Conservation (phyloP, 306 rosid species). For the Cucumis melo region DNA sequence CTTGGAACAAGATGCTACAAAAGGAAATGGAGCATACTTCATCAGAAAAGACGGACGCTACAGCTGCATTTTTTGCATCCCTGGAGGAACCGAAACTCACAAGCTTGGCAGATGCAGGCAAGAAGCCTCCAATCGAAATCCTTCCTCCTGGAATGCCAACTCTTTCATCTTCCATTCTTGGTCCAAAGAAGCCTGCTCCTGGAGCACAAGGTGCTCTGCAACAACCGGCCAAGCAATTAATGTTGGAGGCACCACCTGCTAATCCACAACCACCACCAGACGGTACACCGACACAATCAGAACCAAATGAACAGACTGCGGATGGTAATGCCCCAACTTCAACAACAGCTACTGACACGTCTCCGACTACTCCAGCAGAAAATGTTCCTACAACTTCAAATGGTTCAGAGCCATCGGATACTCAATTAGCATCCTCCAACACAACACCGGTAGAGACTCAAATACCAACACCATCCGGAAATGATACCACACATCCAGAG, state of each 20-base stretch:
- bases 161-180: constrained; percentile 49
- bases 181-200: constrained; percentile 58
- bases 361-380: constrained; percentile 14
- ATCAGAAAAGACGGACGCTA: constrained; percentile 60
- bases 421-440: constrained; percentile 2
- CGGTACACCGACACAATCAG: constrained; percentile 17
- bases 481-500: constrained; percentile 21
- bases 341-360: constrained; percentile 14
- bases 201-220: constrained; percentile 41
- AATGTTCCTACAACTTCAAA: not conserved
- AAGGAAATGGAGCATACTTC: constrained; percentile 79
- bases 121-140: constrained; percentile 87
- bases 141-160: constrained; percentile 91
- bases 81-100: constrained; percentile 93
- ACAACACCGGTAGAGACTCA: constrained; percentile 18
- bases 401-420: constrained; percentile 18
- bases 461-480: constrained; percentile 10
- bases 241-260: constrained; percentile 64
- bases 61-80: constrained; percentile 85
- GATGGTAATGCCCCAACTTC: not conserved
- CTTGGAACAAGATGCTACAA: constrained; percentile 88
- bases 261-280: constrained; percentile 32
- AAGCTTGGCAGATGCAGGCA: constrained; percentile 86
- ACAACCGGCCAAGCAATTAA: constrained; percentile 56
- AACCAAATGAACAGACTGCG: constrained; percentile 16